A percentile compares a stretch with the other conserved stretches of the same genome.
Evolutionary conservation across 2,329 filamentous ascomycete genomes (phyloP).

Genomic region (Neofusicoccum parvum): DNA sequence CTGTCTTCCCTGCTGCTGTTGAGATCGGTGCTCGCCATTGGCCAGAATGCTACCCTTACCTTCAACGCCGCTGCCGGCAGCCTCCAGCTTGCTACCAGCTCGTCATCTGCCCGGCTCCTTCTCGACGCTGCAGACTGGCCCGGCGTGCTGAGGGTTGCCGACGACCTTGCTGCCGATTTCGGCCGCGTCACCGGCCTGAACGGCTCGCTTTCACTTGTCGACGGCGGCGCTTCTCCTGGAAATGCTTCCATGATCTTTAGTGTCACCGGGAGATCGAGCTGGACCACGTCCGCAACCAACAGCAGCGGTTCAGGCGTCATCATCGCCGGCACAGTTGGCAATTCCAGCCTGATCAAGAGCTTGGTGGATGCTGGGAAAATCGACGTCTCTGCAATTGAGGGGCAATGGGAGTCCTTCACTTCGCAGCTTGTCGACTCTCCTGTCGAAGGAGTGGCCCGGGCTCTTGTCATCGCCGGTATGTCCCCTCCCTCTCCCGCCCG

Average conservation of each 20-base stretch:
- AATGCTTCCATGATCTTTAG: constrained; percentile 46
- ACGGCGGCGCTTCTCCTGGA: constrained; percentile 47
- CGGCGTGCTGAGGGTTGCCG: constrained; percentile 67
- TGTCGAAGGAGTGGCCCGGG: constrained; percentile 57
- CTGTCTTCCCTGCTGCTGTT: background rate
- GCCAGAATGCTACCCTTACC: constrained; percentile 54
- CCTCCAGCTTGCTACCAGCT: constrained; percentile 34
- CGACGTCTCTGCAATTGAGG: constrained; percentile 59
- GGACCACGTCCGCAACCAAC: constrained; percentile 29
- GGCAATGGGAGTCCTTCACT: constrained; percentile 71
- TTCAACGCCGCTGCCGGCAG: constrained; percentile 45
- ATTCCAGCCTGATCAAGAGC: constrained; percentile 62
- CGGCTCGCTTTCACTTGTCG: constrained; percentile 57
- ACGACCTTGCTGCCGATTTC: constrained; percentile 69
- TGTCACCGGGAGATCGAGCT: constrained; percentile 40
- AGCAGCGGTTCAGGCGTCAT: constrained; percentile 48
- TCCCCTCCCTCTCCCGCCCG: background rate
- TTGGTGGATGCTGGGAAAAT: constrained; percentile 60
- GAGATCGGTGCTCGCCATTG: constrained; percentile 40
- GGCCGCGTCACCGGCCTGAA: constrained; percentile 70
- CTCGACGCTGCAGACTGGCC: constrained; percentile 59
- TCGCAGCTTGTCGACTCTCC: constrained; percentile 62
- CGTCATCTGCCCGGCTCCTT: constrained; percentile 33
- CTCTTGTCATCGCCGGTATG: constrained; percentile 64
- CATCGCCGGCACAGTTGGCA: constrained; percentile 69